These are phyloP conservation scores for Cladosporium oxysporum DNA, from an alignment of 2,329 filamentous ascomycete species.

Conservation along the genomic window DNA sequence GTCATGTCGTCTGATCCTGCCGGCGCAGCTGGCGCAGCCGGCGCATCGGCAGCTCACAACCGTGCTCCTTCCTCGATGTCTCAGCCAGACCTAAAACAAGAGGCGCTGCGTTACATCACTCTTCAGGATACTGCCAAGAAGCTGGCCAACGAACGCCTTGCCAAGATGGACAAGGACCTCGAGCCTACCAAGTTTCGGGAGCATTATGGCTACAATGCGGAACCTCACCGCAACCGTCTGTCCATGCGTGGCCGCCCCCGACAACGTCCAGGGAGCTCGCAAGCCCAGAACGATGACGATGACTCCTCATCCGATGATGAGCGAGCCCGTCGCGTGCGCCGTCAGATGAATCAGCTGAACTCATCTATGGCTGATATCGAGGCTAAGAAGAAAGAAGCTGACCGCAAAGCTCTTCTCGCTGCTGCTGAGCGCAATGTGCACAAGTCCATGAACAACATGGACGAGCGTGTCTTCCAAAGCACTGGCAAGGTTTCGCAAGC, in stretches of 20 bases:
- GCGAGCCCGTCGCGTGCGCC: slow-evolving; percentile 70
- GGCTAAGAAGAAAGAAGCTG: slow-evolving; percentile 69
- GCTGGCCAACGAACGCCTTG: slow-evolving; percentile 78
- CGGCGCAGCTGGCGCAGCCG: slow-evolving; percentile 24
- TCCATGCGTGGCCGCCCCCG: slow-evolving; percentile 58
- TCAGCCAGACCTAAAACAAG: slow-evolving; percentile 54
- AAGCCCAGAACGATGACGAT: slow-evolving; percentile 31
- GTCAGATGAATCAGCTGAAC: slow-evolving; percentile 78
- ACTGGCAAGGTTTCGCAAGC: slow-evolving; percentile 72
- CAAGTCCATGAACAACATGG: slow-evolving; percentile 74
- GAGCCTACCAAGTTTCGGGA: slow-evolving; percentile 65
- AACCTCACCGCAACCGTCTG: slow-evolving; percentile 49
- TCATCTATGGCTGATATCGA: slow-evolving; percentile 69
- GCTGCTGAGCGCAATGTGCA: slow-evolving; percentile 86
- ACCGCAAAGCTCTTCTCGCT: slow-evolving; percentile 73
- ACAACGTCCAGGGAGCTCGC: slow-evolving; percentile 67
- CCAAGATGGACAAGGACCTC: slow-evolving; percentile 74
- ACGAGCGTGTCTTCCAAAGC: slow-evolving; percentile 74
- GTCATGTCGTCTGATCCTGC: slow-evolving; percentile 26
- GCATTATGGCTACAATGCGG: slow-evolving; percentile 70
- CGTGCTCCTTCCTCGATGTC: slow-evolving; percentile 34
- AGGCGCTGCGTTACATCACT: slow-evolving; percentile 56
- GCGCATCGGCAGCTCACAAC: slow-evolving; percentile 34
- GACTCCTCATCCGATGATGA: slow-evolving; percentile 60
- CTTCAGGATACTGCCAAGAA: slow-evolving; percentile 87